Conservation (phyloP, 192 early-diverging fungal genomes). For the Linnemannia schmuckeri region DNA sequence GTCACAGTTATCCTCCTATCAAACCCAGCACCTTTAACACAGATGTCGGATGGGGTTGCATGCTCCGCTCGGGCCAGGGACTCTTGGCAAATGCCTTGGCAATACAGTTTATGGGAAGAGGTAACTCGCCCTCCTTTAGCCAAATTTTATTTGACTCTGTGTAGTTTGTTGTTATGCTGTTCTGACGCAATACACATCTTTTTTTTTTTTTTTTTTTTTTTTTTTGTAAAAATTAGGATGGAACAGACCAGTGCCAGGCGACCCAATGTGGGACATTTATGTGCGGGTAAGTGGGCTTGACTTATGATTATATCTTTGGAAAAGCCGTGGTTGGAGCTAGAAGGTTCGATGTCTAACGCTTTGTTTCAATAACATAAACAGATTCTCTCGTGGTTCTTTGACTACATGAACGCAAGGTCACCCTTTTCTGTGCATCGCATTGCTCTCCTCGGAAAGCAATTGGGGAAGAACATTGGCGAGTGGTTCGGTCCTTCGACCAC, state of each 20-base stretch:
- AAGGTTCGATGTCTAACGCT: neutral
- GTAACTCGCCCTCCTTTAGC: constrained; percentile 42
- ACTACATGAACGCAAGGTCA: constrained; percentile 74
- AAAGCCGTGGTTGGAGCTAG: too few relatives aligned
- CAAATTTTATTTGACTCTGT: too few relatives aligned
- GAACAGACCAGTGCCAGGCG: constrained; percentile 53
- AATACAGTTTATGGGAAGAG: constrained; percentile 82
- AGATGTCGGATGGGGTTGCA: constrained; percentile 97
- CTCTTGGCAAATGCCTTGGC: constrained; percentile 88
- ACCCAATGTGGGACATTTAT: constrained; percentile 59
- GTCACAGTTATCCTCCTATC: constrained; percentile 89
- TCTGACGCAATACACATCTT: neutral
- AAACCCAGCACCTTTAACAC: constrained; percentile 80
- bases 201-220: neutral
- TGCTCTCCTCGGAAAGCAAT: constrained; percentile 83
- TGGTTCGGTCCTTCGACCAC: constrained; percentile 98
- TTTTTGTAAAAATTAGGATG: constrained; percentile 51
- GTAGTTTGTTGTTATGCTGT: neutral
- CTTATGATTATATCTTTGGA: neutral
- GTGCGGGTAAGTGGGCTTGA: constrained; percentile 43
- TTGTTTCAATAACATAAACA: constrained; percentile 37
- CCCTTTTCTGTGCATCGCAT: constrained; percentile 96
- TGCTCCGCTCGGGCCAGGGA: constrained; percentile 95
- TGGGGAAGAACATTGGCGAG: constrained; percentile 92
- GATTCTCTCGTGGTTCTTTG: constrained; percentile 87